Evolutionary conservation across 495 filamentous ascomycete species (phyloP).

Genomic region (Aspergillus sclerotiicarbonarius): DNA sequence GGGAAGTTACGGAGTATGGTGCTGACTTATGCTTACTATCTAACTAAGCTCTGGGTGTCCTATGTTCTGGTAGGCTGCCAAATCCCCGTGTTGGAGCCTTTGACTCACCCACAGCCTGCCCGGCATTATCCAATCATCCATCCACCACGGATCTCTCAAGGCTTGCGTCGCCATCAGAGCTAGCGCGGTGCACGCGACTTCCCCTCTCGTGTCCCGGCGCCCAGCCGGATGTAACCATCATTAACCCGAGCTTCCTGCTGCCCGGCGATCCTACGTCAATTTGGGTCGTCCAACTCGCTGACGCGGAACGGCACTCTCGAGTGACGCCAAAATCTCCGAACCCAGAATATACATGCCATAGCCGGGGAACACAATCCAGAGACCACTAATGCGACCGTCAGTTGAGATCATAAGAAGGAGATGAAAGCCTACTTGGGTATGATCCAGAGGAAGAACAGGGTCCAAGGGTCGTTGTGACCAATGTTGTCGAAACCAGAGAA

Average conservation of each 20-base stretch:
- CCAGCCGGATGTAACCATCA: neutral
- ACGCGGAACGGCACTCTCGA: slow-evolving; percentile 50
- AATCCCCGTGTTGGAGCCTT: no score
- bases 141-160: no score
- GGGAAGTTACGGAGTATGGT: no score
- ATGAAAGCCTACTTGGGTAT: slow-evolving; percentile 69
- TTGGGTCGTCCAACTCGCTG: slow-evolving; percentile 35
- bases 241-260: neutral
- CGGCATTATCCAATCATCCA: no score
- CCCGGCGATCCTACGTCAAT: slow-evolving; percentile 19
- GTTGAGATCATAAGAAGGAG: neutral
- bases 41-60: no score
- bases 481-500: slow-evolving; percentile 77
- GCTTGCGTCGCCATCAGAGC: neutral
- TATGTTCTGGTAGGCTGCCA: no score
- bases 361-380: slow-evolving; percentile 72
- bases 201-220: neutral
- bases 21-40: no score
- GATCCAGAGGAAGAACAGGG: slow-evolving; percentile 68
- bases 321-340: slow-evolving; percentile 64
- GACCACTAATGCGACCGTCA: slow-evolving; percentile 52
- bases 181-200: neutral
- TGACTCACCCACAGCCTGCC: no score
- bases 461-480: slow-evolving; percentile 63
- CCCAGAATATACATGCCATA: slow-evolving; percentile 71